Base-by-base conservation (phyloP, 2,329 filamentous ascomycete genomes). In the Onygenales sp. region DNA sequence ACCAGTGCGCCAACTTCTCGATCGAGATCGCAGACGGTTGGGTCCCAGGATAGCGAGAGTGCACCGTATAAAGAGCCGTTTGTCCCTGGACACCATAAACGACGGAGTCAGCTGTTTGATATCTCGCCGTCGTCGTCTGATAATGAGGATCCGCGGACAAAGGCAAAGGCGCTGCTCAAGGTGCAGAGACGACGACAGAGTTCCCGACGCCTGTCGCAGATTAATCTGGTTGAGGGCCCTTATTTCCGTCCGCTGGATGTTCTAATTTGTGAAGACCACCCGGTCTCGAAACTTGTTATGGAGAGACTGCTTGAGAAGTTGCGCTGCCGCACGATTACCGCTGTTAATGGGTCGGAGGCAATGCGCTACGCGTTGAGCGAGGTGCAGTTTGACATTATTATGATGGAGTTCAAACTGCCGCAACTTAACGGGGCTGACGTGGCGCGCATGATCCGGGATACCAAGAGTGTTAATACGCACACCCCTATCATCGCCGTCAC, bases 361-460 rank as follows among this genome's bases (percentile, higher is more conserved):
- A 86, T 95, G 62, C 84, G 92, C 21, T 95, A 93, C 70, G 90
- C 93, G 32, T 88, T 95, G 77, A 92, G 92, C 64, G 92, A 97
- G 66, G 92, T 98, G 66, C 95, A 97, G 65, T 98, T 97, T 65
- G 93, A 98, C 70, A 89, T 96, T 62, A 96, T 98, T 67, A 93
- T 98, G 77, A 92, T 95, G 70, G 93, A 98, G 70, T 96, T 90
- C 74, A 94, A 92, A 67, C 76, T 98, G 45, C 92, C 93, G 8
- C 89, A 95, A 65, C 90, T 97, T 64, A 97, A 90, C 62, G 93
- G 93, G 27, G 87, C 89, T 10, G 93, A 98, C 66, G 88, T 98
- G 53, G 92, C 93, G 49, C 86, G 93, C 36, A 98, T 98, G 93
- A 90, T 98, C 60, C 85, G 93, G 47, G 92, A 97, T 66, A 96